phyloP scores from a whole-genome alignment of 768 basidiomycete genomes.

The Collybiopsis luxurians region DNA sequence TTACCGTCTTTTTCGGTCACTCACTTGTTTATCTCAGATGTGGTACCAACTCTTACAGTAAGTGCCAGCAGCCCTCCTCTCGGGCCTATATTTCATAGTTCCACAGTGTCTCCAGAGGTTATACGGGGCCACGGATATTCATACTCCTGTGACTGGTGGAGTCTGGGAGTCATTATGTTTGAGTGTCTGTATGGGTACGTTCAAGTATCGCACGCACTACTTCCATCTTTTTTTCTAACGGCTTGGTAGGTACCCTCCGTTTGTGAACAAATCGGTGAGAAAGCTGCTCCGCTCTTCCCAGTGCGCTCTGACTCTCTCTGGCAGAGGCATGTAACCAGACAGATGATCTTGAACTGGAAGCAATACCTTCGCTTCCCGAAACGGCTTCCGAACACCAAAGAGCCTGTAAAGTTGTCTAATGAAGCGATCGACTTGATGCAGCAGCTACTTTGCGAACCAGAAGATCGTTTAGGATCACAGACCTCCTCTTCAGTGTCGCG shows the following conservation, averaged over 20 bases:
- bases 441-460: slow-evolving; percentile 89
- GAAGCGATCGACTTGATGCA: slow-evolving; percentile 66
- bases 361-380: slow-evolving; percentile 83
- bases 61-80: slow-evolving; percentile 30
- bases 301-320: slow-evolving; percentile 15
- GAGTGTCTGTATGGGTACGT: slow-evolving; percentile 90
- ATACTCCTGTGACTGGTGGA: slow-evolving; percentile 98
- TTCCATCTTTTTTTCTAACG: too few relatives aligned
- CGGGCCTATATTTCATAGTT: slow-evolving; percentile 6
- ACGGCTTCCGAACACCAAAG: slow-evolving; percentile 79
- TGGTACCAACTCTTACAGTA: slow-evolving; percentile 86
- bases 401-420: slow-evolving; percentile 49
- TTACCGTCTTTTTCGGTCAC: slow-evolving; percentile 7
- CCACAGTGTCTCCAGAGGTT: slow-evolving; percentile 84
- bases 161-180: slow-evolving; percentile 94
- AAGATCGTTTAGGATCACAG: slow-evolving; percentile 88
- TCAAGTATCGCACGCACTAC: too few relatives aligned
- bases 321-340: slow-evolving; percentile 89
- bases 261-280: slow-evolving; percentile 89
- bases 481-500: slow-evolving; percentile 63
- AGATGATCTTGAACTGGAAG: slow-evolving; percentile 97
- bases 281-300: slow-evolving; percentile 6
- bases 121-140: slow-evolving; percentile 91
- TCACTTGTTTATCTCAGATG: slow-evolving; percentile 47
- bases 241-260: slow-evolving; percentile 78